Evolutionary conservation across 345 rosid genomes (phyloP), one percentile per base, ranked within the genome.

Genomic region (Linum usitatissimum): DNA sequence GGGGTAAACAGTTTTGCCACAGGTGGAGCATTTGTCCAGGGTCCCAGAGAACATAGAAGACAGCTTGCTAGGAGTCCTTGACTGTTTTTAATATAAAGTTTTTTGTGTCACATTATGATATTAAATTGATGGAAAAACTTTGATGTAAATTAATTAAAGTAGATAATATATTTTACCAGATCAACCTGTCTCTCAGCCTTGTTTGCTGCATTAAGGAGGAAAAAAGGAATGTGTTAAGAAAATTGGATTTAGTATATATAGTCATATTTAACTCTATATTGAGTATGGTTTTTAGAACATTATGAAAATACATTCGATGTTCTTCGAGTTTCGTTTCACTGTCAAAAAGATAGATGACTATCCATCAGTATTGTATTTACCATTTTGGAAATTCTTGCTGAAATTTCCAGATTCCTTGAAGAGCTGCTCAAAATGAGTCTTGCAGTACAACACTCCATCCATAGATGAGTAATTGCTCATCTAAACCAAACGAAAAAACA

Each of bases 361-460:
- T 23, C 28, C 28, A 23, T 23, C 28, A 23, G 28, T 23, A 23
- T 23, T 23, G 28, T 23, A 23, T 45, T 31, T 49, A 84, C 99
- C 83, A 55, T 85, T 64, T 62, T 84, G 96, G 48, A 94, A 94
- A 62, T 90, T 94, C 85, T 90, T 94, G 81, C 89, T 90, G 78
- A 86, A 94, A 84, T 90, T 85, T 68, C 97, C 99, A 69, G 97
- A 88, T 80, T 94, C 99, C 81, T 90, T 94, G 82, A 86, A 94
- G 53, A 94, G 91, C 67, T 90, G 99, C 79, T 94, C 97, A 57
- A 90, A 94, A 72, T 94, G 99, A 73, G 95, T 57, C 85, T 81
- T 94, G 86, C 99, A 94, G 70, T 84, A 94, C 63, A 94, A 82
- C 71, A 94, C 87, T 55, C 97, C 99, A 64, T 94, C 99, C 97